Evolutionary conservation across 78 protist genomes (phyloP), one percentile per base, ranked within the genome.

Genomic region (Parvularia atlantis): DNA sequence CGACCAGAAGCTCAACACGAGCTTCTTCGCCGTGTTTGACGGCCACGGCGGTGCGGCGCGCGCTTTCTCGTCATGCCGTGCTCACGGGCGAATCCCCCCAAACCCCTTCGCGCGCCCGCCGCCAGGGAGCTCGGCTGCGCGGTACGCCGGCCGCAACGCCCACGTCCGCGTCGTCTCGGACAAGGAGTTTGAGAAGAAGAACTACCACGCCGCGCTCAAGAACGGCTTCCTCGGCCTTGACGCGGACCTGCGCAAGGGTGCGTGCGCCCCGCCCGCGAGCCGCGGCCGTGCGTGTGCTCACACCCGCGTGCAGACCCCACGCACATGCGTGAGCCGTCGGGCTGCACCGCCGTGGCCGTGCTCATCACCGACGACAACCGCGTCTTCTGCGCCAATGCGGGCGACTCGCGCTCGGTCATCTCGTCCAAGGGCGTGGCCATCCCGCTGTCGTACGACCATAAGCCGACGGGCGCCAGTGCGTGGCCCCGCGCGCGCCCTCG

Each of bases 391-490:
- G 84, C 68, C 30, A 78, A 82, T 26, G 81, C 81, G 16, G 87
- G 87, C 26, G 87, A 83, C 69, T 37, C 75, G 14, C 41, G 87
- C 16, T 36, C 69, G 20, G 77, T 83, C 57, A 46, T 77, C 19
- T 31, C 70, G 60, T 1, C 31, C 4, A 44, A 39, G 10, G 79
- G 74, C 33, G 6, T 0, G 11, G 82, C 74, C 26, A 10, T 63
- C 19, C 67, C 61, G 1, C 50, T 71, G 26, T 20, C 66, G 1
- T 0, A 62, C 53, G 87, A 83, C 69, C 87, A 83, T 69, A 83
- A 83, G 71, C 87, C 87, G 19, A 43, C 52, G 26, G 53, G 54
- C 41, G 63, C 31, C 16, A 44, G n/a, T 0, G 78, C 70, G 61
- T 1, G 0, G 22, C 31, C 24, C 22, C 61, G 14, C 10, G 22